Conservation (phyloP, 202 grass and related monocot genomes). For the Schoenoplectus triqueter region DNA sequence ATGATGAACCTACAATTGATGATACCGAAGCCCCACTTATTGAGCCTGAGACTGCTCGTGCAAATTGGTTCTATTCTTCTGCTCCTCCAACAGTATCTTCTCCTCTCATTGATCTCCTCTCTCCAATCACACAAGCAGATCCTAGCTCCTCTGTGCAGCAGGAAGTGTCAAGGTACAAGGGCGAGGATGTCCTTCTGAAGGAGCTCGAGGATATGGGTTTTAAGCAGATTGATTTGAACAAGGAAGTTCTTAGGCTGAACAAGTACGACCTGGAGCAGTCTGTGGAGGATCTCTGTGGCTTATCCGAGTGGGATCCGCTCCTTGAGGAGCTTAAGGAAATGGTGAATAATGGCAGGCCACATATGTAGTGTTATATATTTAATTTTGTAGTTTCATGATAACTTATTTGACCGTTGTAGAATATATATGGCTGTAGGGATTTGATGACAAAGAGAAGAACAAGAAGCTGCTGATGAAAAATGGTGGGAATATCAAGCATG, state of each 20-base stretch:
- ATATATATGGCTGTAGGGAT: constrained; percentile 49
- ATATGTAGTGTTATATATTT: neutral
- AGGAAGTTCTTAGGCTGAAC: constrained; percentile 75
- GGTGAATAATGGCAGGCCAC: constrained; percentile 42
- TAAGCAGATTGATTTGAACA: constrained; percentile 69
- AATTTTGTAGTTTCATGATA: neutral
- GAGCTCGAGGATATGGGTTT: constrained; percentile 79
- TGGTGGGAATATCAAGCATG: constrained; percentile 46
- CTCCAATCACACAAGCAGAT: neutral
- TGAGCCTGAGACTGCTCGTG: constrained; percentile 2
- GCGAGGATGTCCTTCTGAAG: constrained; percentile 48
- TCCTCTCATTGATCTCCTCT: constrained; percentile 47
- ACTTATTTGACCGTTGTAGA: neutral
- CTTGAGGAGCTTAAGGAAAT: constrained; percentile 59
- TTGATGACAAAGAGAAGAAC: constrained; percentile 52
- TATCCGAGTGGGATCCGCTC: constrained; percentile 68
- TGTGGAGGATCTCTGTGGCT: constrained; percentile 61
- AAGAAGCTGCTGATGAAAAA: constrained; percentile 50
- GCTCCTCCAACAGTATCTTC: constrained; percentile 12
- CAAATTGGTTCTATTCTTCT: neutral
- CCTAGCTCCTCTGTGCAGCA: constrained; percentile 21
- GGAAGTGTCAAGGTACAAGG: neutral
- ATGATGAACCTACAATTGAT: neutral
- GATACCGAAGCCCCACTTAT: neutral
- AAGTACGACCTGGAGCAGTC: constrained; percentile 67